Evolutionary conservation across 2,329 filamentous ascomycete genomes (phyloP).

Genomic region (Pseudogymnoascus sp.): DNA sequence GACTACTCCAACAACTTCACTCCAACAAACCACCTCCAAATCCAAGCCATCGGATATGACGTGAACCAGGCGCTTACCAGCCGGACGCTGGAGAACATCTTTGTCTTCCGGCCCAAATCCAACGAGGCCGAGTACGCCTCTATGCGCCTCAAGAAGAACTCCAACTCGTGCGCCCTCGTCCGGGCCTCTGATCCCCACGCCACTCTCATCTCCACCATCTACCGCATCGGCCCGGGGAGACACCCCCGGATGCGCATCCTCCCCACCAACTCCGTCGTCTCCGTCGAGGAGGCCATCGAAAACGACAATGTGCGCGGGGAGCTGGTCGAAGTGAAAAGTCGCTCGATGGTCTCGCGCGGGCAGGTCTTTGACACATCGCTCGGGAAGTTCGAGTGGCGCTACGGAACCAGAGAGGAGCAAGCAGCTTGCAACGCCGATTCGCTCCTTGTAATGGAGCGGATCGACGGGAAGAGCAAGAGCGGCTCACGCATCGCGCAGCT

Average conservation of each 20-base stretch:
- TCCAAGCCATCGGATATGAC: constrained; percentile 10
- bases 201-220: constrained; percentile 14
- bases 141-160: constrained; percentile 10
- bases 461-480: neutral
- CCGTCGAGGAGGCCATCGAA: constrained; percentile 12
- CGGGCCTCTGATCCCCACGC: neutral
- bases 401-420: constrained; percentile 13
- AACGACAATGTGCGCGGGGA: constrained; percentile 11
- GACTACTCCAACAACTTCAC: neutral
- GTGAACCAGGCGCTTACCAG: constrained; percentile 7
- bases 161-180: constrained; percentile 10
- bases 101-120: neutral
- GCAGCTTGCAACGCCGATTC: constrained; percentile 12
- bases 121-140: constrained; percentile 7
- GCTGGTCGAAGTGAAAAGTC: constrained; percentile 13
- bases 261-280: neutral
- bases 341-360: constrained; percentile 13
- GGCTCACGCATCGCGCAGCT: constrained; percentile 13
- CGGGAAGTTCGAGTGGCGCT: constrained; percentile 16
- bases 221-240: constrained; percentile 14
- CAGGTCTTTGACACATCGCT: constrained; percentile 11
- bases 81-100: constrained; percentile 10
- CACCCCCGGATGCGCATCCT: constrained; percentile 14
- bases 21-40: constrained; percentile 1
- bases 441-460: constrained; percentile 13